These are phyloP conservation scores for Fusarium tricinctum DNA, from an alignment of 2,329 filamentous ascomycete species.

Conservation along the genomic window DNA sequence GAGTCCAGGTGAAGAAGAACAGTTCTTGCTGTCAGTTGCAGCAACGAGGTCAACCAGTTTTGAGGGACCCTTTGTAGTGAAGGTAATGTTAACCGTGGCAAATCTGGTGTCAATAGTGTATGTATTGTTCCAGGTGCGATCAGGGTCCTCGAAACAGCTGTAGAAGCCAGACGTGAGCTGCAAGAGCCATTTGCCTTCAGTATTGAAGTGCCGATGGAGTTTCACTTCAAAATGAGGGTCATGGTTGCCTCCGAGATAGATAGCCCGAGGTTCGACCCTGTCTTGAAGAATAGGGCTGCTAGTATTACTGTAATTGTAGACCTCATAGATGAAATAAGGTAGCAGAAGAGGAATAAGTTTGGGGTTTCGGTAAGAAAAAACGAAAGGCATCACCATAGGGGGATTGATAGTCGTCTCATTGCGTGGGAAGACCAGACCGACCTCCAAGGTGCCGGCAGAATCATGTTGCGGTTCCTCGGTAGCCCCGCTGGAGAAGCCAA, in stretches of 20 bases:
- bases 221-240: too few species aligned
- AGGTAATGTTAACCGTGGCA: neutral
- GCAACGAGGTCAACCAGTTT: slow-evolving; percentile 4
- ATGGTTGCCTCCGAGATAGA: too few species aligned
- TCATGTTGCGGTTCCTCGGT: neutral
- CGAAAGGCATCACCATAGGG: slow-evolving; percentile 1
- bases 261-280: too few species aligned
- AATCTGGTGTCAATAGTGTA: too few species aligned
- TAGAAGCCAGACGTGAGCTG: too few species aligned
- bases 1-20: neutral
- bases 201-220: too few species aligned
- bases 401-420: slow-evolving; percentile 6
- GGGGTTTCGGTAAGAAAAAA: slow-evolving; percentile 11
- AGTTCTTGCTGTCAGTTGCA: neutral
- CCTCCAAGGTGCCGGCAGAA: neutral
- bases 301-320: neutral
- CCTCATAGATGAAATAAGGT: neutral
- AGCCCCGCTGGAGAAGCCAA: neutral
- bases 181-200: too few species aligned
- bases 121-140: too few species aligned
- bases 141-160: neutral
- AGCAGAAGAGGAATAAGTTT: neutral
- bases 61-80: slow-evolving; percentile 13
- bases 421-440: slow-evolving; percentile 18
- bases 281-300: too few species aligned